phyloP scores from a whole-genome alignment of 2,329 filamentous ascomycete species.

The Colletotrichum tabaci region DNA sequence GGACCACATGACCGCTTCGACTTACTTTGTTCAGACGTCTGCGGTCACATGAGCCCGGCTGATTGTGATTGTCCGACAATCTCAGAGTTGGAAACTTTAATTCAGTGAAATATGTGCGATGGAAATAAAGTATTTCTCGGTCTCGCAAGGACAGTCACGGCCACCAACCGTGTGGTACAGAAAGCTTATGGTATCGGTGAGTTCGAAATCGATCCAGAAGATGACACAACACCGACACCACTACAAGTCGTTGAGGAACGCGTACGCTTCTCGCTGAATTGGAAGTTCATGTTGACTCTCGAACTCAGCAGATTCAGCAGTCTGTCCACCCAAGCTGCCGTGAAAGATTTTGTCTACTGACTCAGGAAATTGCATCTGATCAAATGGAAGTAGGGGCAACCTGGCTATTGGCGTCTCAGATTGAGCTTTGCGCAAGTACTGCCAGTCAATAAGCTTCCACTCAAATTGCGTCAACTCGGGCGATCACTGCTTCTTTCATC shows the following conservation, averaged over 20 bases:
- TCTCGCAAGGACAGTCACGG: no score
- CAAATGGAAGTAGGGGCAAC: neutral
- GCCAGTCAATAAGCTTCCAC: slow-evolving; percentile 2
- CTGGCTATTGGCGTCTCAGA: neutral
- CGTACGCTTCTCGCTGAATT: neutral
- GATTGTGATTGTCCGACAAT: neutral
- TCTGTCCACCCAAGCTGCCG: neutral
- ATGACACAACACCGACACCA: no score
- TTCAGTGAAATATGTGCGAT: no score
- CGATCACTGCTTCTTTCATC: neutral
- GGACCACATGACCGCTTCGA: neutral
- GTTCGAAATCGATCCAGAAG: no score
- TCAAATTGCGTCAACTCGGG: neutral
- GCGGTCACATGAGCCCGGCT: neutral
- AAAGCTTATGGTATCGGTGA: no score
- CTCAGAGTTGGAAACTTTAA: neutral
- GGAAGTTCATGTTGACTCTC: neutral
- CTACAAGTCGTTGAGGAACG: no score
- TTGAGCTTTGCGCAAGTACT: neutral
- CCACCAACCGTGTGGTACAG: no score
- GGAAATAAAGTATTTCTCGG: no score
- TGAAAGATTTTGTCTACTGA: neutral
- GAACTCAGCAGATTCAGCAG: neutral
- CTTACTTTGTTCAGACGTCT: neutral
- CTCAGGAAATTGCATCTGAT: slow-evolving; percentile 5